Base-by-base conservation (phyloP, 306 rosid species). In the Albizia julibrissin region DNA sequence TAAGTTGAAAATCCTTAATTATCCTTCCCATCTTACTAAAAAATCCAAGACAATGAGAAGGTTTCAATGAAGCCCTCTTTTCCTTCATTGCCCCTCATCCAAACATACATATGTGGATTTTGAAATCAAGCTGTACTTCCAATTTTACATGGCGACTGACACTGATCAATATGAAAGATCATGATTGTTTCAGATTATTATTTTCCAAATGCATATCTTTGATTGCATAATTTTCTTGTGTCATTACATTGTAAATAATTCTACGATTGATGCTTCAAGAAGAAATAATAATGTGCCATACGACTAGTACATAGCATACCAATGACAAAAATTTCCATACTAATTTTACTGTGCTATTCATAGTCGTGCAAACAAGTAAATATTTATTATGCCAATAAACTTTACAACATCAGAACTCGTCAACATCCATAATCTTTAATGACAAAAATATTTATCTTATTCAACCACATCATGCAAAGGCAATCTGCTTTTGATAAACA, bases 291-390 rank as follows among this genome's bases (percentile, higher is more conserved):
- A 44, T 75, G 69, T 24, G 42, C 47, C 65, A 50, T 5, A 2
- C 27, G 33, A 27, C 74, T 19, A 31, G 19, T 15, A 31, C 37
- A 52, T 37, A 16, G 29, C 42, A 52, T 6, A 50, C 58, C 22
- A 7, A 50, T 1, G 10, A 6, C 8, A 18, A 50, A 50, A 50
- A 50, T 5, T 19, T 50, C 22, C 59, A 50, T 21, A 64, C 18
- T 52, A 40, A 66, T 19, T 80, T 56, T 43, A 47, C 58, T 69
- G 29, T 75, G 73, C 68, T 56, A 56, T 74, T 79, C 77, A 79
- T 8, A 49, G 21, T 72, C 77, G 14, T 19, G 74, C 76, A 33
- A 34, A 21, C 31, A 74, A 74, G 10, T 3, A 74, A 72, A 66
- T 42, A 74, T 31, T 68, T 62, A 84, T 15, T 62, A 71, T 19